Conservation (phyloP, 176 grass and related monocot genomes). For the Tillandsia leiboldiana region DNA sequence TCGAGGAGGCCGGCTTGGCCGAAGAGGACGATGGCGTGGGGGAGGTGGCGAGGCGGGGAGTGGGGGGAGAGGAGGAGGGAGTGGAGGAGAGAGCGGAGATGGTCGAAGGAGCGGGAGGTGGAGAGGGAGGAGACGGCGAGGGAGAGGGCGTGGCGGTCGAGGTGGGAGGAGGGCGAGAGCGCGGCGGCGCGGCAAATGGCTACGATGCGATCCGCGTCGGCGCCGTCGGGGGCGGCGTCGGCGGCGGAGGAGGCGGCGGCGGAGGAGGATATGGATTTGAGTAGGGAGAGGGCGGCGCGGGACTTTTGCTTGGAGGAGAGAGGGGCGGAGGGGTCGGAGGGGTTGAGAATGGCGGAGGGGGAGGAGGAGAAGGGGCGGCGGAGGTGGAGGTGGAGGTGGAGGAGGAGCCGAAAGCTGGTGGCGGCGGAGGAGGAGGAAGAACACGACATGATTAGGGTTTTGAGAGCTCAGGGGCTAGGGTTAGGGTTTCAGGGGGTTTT, state of each 20-base stretch:
- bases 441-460: conserved; percentile 28
- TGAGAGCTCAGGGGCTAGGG: conserved; percentile 29
- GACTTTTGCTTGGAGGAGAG: conserved; percentile 49
- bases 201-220: conserved; percentile 51
- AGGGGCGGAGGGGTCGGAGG: conserved; percentile 38
- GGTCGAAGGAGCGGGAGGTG: background rate
- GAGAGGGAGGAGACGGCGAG: conserved; percentile 53
- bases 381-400: conserved; percentile 22
- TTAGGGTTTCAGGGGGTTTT: too few relatives aligned
- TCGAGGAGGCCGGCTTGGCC: conserved; percentile 63
- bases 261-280: conserved; percentile 38
- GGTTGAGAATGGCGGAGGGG: conserved; percentile 58
- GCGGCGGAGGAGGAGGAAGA: conserved; percentile 11
- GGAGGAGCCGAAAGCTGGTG: conserved; percentile 30
- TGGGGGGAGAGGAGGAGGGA: conserved; percentile 43
- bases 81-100: conserved; percentile 26
- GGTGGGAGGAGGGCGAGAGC: conserved; percentile 41
- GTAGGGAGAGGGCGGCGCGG: conserved; percentile 62
- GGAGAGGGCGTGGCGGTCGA: conserved; percentile 58
- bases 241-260: conserved; percentile 42
- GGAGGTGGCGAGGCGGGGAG: conserved; percentile 18
- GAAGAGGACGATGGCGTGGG: conserved; percentile 64
- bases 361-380: conserved; percentile 11
- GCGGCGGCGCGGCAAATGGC: conserved; percentile 72
- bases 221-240: conserved; percentile 21